phyloP scores from a whole-genome alignment of 169 alveolate species.

The Condylostoma magnum region DNA sequence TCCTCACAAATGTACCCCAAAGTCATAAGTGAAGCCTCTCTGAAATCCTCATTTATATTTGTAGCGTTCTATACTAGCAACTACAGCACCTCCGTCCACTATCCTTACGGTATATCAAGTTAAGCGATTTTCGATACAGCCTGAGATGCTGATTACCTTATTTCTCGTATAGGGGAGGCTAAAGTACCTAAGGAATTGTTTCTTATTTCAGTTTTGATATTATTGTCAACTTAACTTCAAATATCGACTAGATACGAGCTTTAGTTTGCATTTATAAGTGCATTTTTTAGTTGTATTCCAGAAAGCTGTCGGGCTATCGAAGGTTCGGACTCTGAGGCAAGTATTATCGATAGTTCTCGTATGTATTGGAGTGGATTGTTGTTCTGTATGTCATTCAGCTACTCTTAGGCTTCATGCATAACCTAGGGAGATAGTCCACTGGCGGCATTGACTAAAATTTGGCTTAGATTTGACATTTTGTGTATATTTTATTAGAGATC shows the following conservation, averaged over 20 bases:
- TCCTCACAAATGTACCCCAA: constrained; percentile 63
- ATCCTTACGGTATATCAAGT: constrained; percentile 44
- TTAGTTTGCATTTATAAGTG: constrained; percentile 33
- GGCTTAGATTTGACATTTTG: too few relatives aligned
- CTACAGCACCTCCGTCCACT: constrained; percentile 49
- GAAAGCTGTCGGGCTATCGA: constrained; percentile 36
- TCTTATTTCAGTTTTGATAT: constrained; percentile 28
- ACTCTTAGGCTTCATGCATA: constrained; percentile 3
- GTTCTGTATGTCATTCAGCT: neutral
- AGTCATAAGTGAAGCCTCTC: constrained; percentile 45
- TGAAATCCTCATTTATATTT: constrained; percentile 8
- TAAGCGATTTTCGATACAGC: constrained; percentile 44
- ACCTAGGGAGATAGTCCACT: too few relatives aligned
- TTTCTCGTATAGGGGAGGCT: constrained; percentile 8
- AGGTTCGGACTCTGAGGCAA: constrained; percentile 19
- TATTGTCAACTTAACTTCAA: constrained; percentile 35
- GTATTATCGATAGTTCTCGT: constrained; percentile 24
- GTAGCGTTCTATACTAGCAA: constrained; percentile 36
- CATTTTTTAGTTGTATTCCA: constrained; percentile 43
- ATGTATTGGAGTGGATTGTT: neutral
- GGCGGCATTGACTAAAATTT: too few relatives aligned
- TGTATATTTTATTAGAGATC: too few relatives aligned
- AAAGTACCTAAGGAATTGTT: constrained; percentile 32
- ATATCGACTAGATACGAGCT: constrained; percentile 31
- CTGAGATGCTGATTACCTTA: constrained; percentile 39